Evolutionary conservation across 352 stramenopile species (phyloP), one percentile per base, ranked within the genome.

Genomic region (Hyaloperonospora brassicae): DNA sequence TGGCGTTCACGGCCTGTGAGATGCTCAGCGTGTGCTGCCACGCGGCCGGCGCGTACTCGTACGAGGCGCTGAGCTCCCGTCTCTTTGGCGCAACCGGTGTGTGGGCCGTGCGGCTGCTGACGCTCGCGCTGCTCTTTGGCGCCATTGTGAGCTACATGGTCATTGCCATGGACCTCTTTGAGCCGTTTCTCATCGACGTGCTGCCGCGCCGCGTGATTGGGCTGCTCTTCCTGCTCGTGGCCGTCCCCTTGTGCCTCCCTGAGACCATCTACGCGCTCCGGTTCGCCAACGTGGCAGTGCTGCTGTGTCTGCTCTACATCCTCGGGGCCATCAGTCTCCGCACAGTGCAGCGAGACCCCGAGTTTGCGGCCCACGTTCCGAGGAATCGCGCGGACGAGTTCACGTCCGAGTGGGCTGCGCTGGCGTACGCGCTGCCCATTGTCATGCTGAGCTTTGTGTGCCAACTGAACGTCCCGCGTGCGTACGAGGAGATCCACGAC

Each of bases 181-280:
- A 87, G 66, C 79, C 82, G 21, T 93, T 93, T 34, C 64, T 89
- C 22, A 50, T 55, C 41, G 64, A 61, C 30, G 47, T 76, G 27
- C 59, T 93, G 46, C 79, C 76, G 46, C 79, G 82, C 53, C 74
- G 58, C 35, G 72, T 67, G 23, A 78, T 90, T 57, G 78, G 79
- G 2, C 58, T 76, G 21, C 51, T 86, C 43, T 90, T 89, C 55
- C 72, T 76, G 40, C 57, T 86, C 50, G 31, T 88, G 39, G 74
- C 61, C n/a, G 73, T 90, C 44, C 82, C 82, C 46, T 68, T 93
- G 7, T 90, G 82, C 43, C 72, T 93, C 1, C 82, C 82, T 0
- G 79, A 93, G 60, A 93, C 82, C 39, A 89, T 93, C 62, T 64
- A 89, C 64, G 79, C 84, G 59, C 76, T 93, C 47, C 77, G 78